Evolutionary conservation across 2,329 filamentous ascomycete species (phyloP).

Genomic region (Allantophomopsis cytisporea): DNA sequence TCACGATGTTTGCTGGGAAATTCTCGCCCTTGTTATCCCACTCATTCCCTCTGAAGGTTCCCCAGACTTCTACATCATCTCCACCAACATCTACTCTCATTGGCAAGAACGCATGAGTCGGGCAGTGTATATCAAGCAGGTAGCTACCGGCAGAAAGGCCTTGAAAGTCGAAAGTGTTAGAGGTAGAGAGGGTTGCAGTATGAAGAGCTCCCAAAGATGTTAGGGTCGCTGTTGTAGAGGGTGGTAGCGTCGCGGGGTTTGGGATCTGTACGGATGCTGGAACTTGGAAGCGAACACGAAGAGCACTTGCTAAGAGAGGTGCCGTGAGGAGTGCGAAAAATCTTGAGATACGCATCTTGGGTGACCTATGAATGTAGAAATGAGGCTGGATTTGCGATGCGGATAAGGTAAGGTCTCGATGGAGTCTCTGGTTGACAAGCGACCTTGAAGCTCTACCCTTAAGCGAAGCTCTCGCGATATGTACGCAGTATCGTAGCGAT

Average conservation of each 20-base stretch:
- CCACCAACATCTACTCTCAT: constrained; percentile 60
- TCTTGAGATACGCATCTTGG: constrained; percentile 21
- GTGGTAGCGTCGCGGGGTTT: constrained; percentile 27
- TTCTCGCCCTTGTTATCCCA: constrained; percentile 76
- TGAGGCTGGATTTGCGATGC: too few relatives aligned
- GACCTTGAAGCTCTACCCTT: too few relatives aligned
- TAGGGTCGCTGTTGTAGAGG: constrained; percentile 52
- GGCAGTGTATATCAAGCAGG: constrained; percentile 66
- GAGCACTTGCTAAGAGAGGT: constrained; percentile 19
- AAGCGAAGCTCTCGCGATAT: too few relatives aligned
- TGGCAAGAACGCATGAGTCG: constrained; percentile 63
- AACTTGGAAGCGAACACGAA: constrained; percentile 14
- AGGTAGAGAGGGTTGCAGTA: constrained; percentile 49
- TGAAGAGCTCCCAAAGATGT: constrained; percentile 36
- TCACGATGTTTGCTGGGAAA: constrained; percentile 19
- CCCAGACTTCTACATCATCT: constrained; percentile 53
- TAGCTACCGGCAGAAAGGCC: constrained; percentile 64
- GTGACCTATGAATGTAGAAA: too few relatives aligned
- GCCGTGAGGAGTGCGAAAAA: constrained; percentile 20
- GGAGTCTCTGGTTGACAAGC: too few relatives aligned
- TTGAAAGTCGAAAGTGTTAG: constrained; percentile 63
- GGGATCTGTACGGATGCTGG: constrained; percentile 11
- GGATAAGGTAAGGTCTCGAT: too few relatives aligned
- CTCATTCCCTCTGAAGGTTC: constrained; percentile 79
- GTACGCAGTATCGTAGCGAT: too few relatives aligned